phyloP scores from a whole-genome alignment of 768 basidiomycete species.

The Dioszegia aurantiaca region DNA sequence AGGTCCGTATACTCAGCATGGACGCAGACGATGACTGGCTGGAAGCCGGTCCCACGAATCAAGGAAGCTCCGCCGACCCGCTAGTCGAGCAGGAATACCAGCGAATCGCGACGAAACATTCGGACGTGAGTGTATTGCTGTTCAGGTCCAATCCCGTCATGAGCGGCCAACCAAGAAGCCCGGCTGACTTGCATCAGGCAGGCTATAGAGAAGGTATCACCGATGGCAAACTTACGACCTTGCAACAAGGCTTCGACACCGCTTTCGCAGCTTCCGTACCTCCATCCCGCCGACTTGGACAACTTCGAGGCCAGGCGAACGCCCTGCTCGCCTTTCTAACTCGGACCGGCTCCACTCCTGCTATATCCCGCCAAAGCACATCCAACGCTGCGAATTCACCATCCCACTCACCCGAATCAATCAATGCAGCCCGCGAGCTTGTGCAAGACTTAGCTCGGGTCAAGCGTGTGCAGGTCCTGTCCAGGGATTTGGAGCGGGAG shows the following conservation, averaged over 20 bases:
- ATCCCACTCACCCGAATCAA: constrained; percentile 8
- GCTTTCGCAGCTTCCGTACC: constrained; percentile 66
- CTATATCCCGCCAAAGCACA: neutral
- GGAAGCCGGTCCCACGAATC: constrained; percentile 19
- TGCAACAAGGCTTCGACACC: constrained; percentile 86
- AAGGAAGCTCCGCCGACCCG: constrained; percentile 35
- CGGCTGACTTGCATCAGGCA: constrained; percentile 56
- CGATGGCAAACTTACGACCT: constrained; percentile 77
- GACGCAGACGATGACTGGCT: constrained; percentile 45
- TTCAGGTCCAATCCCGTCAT: too few species aligned
- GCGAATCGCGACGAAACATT: constrained; percentile 41
- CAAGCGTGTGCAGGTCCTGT: constrained; percentile 69
- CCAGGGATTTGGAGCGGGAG: constrained; percentile 73
- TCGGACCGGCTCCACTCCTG: neutral
- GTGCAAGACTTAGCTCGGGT: constrained; percentile 61
- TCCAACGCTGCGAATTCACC: too few species aligned
- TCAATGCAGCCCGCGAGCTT: constrained; percentile 59
- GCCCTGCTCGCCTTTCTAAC: constrained; percentile 59
- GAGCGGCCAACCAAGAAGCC: neutral
- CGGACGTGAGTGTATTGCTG: constrained; percentile 48
- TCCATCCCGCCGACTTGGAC: constrained; percentile 72
- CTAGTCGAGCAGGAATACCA: constrained; percentile 46
- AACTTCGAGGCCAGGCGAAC: constrained; percentile 68
- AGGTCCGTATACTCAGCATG: neutral
- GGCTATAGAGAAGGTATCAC: constrained; percentile 97